Evolutionary conservation across 495 filamentous ascomycete genomes (phyloP).

Genomic region (Annulohypoxylon maeteangense): DNA sequence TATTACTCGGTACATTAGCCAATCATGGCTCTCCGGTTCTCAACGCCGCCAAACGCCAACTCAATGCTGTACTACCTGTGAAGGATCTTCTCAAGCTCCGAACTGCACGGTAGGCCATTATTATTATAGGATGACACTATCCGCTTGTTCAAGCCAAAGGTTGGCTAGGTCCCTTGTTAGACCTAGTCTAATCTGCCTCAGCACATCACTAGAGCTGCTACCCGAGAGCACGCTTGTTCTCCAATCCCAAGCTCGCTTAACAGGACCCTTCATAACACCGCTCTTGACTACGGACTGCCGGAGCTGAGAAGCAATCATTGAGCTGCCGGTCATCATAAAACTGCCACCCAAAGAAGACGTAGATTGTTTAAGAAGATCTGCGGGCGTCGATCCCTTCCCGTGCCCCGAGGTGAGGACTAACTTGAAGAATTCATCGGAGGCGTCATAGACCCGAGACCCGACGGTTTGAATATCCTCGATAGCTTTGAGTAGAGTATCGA

Average conservation of each 20-base stretch:
- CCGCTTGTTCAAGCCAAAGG: conserved; percentile 69
- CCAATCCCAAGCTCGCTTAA: conserved; percentile 88
- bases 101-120: conserved; percentile 12
- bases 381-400: conserved; percentile 64
- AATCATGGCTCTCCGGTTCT: neutral
- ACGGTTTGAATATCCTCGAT: conserved; percentile 86
- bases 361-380: conserved; percentile 74
- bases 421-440: conserved; percentile 77
- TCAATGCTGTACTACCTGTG: conserved; percentile 18
- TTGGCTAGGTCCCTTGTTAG: conserved; percentile 75
- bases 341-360: conserved; percentile 65
- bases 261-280: conserved; percentile 60
- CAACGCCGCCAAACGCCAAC: conserved; percentile 31
- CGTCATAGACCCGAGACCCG: conserved; percentile 71
- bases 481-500: conserved; percentile 79
- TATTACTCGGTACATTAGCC: conserved; percentile 14
- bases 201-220: conserved; percentile 71
- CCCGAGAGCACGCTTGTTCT: conserved; percentile 67
- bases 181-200: conserved; percentile 76
- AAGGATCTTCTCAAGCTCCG: neutral
- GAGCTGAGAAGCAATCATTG: conserved; percentile 73
- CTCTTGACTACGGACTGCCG: conserved; percentile 67
- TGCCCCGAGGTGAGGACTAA: conserved; percentile 59
- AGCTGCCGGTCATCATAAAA: conserved; percentile 74
- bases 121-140: conserved; percentile 49